These are phyloP conservation scores for Orbilia oligospora DNA, from an alignment of 2,329 filamentous ascomycete genomes.

Conservation along the genomic window DNA sequence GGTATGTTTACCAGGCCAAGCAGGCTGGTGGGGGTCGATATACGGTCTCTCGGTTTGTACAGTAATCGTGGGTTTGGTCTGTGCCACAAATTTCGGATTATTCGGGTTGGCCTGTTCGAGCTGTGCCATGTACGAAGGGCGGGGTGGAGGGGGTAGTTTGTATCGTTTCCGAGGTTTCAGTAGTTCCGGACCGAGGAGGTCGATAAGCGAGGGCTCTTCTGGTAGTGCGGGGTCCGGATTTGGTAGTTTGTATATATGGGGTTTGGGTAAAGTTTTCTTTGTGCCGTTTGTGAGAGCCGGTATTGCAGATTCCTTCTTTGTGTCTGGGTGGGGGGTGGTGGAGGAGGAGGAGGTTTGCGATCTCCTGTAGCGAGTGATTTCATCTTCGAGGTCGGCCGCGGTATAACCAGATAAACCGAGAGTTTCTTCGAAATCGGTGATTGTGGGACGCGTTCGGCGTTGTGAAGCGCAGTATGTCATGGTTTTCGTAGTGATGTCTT, in stretches of 20 bases:
- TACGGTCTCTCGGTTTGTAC: conserved; percentile 69
- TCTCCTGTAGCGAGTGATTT: conserved; percentile 61
- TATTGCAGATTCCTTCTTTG: neutral
- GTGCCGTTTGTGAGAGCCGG: neutral
- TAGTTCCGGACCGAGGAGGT: conserved; percentile 62
- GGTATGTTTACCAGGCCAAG: conserved; percentile 76
- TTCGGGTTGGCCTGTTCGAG: conserved; percentile 64
- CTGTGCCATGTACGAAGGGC: conserved; percentile 48
- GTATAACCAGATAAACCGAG: conserved; percentile 58
- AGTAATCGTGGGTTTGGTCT: conserved; percentile 70
- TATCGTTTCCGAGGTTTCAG: conserved; percentile 58
- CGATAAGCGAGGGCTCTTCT: conserved; percentile 55
- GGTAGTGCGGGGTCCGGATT: conserved; percentile 51
- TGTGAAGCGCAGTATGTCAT: conserved; percentile 59
- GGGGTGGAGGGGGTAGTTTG: conserved; percentile 37
- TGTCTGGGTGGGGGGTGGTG: neutral
- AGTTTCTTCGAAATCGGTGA: conserved; percentile 64
- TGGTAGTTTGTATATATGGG: conserved; percentile 54
- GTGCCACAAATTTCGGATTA: conserved; percentile 70
- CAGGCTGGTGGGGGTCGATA: conserved; percentile 75
- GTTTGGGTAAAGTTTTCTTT: conserved; percentile 8
- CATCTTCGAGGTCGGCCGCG: conserved; percentile 61
- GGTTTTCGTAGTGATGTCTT: conserved; percentile 43
- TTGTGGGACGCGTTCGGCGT: conserved; percentile 64
- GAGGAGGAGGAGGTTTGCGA: conserved; percentile 36